Percentiles rank a stretch among this genome's conserved stretches.
Conservation (phyloP, 2,329 filamentous ascomycete genomes). For the Fonsecaea nubica region DNA sequence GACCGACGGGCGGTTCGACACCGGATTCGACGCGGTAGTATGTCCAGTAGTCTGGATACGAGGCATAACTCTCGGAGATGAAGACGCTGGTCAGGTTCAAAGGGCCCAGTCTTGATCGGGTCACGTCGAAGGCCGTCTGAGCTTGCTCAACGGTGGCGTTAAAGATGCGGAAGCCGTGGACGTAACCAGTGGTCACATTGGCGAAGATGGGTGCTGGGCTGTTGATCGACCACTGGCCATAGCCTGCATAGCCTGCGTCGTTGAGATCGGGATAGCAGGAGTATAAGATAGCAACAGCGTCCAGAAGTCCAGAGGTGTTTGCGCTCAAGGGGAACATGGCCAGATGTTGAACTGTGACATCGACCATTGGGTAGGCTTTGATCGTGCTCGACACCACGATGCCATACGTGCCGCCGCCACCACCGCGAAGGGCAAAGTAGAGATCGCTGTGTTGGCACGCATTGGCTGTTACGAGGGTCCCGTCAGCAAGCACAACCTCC, state of each 20-base stretch:
- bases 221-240: slow-evolving; percentile 42
- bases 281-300: slow-evolving; percentile 41
- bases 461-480: slow-evolving; percentile 32
- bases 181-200: slow-evolving; percentile 42
- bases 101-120: slow-evolving; percentile 33
- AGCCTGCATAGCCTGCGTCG: slow-evolving; percentile 43
- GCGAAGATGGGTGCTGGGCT: slow-evolving; percentile 39
- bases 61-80: slow-evolving; percentile 40
- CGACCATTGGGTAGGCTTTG: slow-evolving; percentile 50
- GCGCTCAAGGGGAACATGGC: slow-evolving; percentile 40
- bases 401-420: slow-evolving; percentile 60
- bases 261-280: slow-evolving; percentile 41
- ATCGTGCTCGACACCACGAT: slow-evolving; percentile 54
- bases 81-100: slow-evolving; percentile 41
- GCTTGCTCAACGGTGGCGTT: slow-evolving; percentile 36
- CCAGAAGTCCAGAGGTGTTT: slow-evolving; percentile 35
- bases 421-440: slow-evolving; percentile 60
- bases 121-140: slow-evolving; percentile 36
- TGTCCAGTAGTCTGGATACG: slow-evolving; percentile 40
- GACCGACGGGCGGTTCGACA: slow-evolving; percentile 39
- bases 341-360: slow-evolving; percentile 43
- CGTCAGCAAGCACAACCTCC: slow-evolving; percentile 41
- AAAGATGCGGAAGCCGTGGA: slow-evolving; percentile 41
- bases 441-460: slow-evolving; percentile 45
- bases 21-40: slow-evolving; percentile 44